These are phyloP conservation scores for Backusella psychrophila DNA, from an alignment of 192 early-diverging fungal species.

Conservation along the genomic window DNA sequence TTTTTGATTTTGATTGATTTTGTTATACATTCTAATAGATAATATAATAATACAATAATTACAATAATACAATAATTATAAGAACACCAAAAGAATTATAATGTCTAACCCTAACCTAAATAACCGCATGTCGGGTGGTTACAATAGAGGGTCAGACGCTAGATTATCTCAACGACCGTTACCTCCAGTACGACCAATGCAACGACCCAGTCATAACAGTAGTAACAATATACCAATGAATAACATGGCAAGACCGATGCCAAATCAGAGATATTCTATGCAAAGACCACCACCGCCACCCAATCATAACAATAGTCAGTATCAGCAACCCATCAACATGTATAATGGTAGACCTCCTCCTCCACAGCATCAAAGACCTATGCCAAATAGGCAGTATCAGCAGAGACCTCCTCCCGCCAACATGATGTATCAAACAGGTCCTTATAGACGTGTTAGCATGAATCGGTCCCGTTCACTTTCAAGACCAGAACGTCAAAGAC, in stretches of 20 bases:
- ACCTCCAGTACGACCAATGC: neutral
- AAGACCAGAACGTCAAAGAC: conserved; percentile 51
- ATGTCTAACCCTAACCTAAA: conserved; percentile 11
- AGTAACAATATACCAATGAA: neutral
- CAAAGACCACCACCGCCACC: neutral
- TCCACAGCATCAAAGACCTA: neutral
- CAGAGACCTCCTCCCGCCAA: conserved; percentile 12
- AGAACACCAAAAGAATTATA: neutral
- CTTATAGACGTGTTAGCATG: conserved; percentile 28
- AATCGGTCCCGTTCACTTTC: conserved; percentile 40
- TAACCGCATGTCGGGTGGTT: conserved; percentile 4
- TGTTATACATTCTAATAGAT: neutral
- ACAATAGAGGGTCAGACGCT: neutral
- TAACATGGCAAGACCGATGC: neutral
- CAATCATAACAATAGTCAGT: neutral
- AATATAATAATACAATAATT: neutral
- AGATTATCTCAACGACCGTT: neutral
- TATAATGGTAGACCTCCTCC: neutral
- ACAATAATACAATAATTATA: neutral
- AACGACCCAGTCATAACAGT: neutral
- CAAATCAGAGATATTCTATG: conserved; percentile 1
- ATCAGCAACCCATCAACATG: neutral
- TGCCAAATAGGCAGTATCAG: neutral
- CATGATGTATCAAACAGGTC: neutral
- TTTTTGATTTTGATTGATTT: conserved; percentile 3